Conservation (phyloP, 805 yeast genomes). For the Candida ascalaphidarum region DNA sequence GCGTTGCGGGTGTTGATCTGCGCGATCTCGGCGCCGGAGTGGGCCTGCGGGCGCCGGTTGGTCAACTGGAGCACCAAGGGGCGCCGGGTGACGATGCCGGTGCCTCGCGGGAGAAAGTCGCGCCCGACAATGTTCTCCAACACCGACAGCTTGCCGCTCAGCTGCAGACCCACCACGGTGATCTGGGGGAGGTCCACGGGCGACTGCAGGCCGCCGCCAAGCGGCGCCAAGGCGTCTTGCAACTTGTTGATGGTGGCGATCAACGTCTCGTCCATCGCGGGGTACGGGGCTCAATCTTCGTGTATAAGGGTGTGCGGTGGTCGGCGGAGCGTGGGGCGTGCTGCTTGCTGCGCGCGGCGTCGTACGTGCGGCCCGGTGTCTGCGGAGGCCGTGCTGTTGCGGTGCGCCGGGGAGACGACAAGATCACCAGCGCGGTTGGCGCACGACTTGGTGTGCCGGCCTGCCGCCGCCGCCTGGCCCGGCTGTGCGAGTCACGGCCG, state of each 20-base stretch:
- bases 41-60: slow-evolving; percentile 40
- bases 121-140: slow-evolving; percentile 87
- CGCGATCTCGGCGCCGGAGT: slow-evolving; percentile 27
- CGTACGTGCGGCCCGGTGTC: too few relatives aligned
- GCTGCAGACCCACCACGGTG: slow-evolving; percentile 92
- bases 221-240: slow-evolving; percentile 94
- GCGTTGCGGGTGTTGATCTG: slow-evolving; percentile 34
- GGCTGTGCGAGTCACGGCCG: too few relatives aligned
- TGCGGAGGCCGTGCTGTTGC: too few relatives aligned
- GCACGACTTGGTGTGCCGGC: too few relatives aligned
- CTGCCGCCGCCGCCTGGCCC: too few relatives aligned
- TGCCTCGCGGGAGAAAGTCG: slow-evolving; percentile 86
- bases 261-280: slow-evolving; percentile 61
- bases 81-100: slow-evolving; percentile 88
- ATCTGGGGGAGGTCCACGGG: slow-evolving; percentile 91
- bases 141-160: slow-evolving; percentile 83
- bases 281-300: too few relatives aligned
- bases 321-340: too few relatives aligned
- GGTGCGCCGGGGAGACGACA: too few relatives aligned
- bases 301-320: too few relatives aligned
- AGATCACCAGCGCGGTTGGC: too few relatives aligned
- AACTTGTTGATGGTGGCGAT: slow-evolving; percentile 82
- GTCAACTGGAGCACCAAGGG: slow-evolving; percentile 78
- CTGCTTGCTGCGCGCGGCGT: too few relatives aligned
- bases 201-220: slow-evolving; percentile 84